Base-by-base conservation (phyloP, 2,329 filamentous ascomycete species). In the Xylogone sp. region DNA sequence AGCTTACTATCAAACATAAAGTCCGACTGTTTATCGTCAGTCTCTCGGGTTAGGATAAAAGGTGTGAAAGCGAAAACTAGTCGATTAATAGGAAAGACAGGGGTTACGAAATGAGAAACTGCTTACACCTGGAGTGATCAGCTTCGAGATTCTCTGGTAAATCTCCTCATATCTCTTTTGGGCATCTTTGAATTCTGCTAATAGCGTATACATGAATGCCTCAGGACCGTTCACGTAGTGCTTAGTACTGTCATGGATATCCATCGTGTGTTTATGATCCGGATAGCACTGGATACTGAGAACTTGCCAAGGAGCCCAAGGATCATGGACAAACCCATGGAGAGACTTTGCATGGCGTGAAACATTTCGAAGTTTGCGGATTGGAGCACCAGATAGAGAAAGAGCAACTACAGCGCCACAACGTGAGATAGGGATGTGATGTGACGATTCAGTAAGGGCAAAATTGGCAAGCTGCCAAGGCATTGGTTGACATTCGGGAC, bases 251-350 rank as follows among this genome's bases (percentile, higher is more conserved):
- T 83, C 78, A 45, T 83, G 78, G 2, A 72, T 74, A 34, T 83
- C 75, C 19, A 81, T 74, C 1, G 73, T 78, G 51, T 75, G 76
- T 46, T 77, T 74, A 65, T 82, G 77, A 55, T 86, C 82, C 0
- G 80, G 79, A 56, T 80, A 83, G 50, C 75, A 79, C 58, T 82
- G 79, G 16, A 84, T 73, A 48, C 73, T 78, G 18, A 84, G 67
- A 1, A 85, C 72, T 50, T 84, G 79, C 76, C 80, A 86, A 0
- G 82, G 76, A 0, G 76, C 76, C 67, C 82, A 85, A 0, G 79
- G 76, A 57, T 83, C 76, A 56, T 78, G 82, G 0, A 83, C 69
- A 53, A 73, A 74, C 1, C 82, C 81, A 50, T 78, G 68, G 27
- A 71, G 72, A 1, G 68, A 69, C 13, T 66, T 72, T 3, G 74